phyloP scores from a whole-genome alignment of 495 filamentous ascomycete genomes.

The Penicillium paradoxum region DNA sequence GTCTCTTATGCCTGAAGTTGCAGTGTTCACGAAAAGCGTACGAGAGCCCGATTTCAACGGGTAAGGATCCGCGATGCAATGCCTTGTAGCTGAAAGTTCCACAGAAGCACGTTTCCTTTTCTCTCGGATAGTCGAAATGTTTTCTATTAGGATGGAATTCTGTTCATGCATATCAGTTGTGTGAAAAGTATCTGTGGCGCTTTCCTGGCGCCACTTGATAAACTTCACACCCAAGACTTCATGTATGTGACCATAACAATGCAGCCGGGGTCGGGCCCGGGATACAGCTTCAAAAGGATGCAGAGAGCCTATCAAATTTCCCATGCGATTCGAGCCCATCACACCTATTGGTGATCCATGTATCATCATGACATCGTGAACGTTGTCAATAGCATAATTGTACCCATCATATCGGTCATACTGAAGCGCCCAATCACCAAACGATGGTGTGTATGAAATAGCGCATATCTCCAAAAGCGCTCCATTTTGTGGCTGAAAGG shows the following conservation, averaged over 20 bases:
- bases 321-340: conserved; percentile 40
- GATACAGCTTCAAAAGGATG: conserved; percentile 55
- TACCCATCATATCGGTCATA: conserved; percentile 45
- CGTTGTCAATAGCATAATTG: conserved; percentile 39
- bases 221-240: conserved; percentile 60
- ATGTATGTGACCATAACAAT: conserved; percentile 74
- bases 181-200: conserved; percentile 34
- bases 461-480: conserved; percentile 58
- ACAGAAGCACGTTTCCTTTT: background rate
- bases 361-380: conserved; percentile 60
- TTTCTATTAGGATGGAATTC: conserved; percentile 36
- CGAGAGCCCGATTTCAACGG: conserved; percentile 36
- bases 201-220: conserved; percentile 49
- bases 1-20: conserved; percentile 38
- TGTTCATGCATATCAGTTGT: conserved; percentile 44
- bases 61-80: conserved; percentile 29
- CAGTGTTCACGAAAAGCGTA: conserved; percentile 65
- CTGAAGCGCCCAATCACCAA: conserved; percentile 53
- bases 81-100: conserved; percentile 20
- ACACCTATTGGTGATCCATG: conserved; percentile 61
- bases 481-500: conserved; percentile 51
- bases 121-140: conserved; percentile 24
- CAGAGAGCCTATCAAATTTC: conserved; percentile 48
- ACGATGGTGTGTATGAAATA: conserved; percentile 59
- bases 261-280: conserved; percentile 49